phyloP scores from a whole-genome alignment of 2,329 filamentous ascomycete genomes.

The Teratosphaeria pseudoeucalypti region DNA sequence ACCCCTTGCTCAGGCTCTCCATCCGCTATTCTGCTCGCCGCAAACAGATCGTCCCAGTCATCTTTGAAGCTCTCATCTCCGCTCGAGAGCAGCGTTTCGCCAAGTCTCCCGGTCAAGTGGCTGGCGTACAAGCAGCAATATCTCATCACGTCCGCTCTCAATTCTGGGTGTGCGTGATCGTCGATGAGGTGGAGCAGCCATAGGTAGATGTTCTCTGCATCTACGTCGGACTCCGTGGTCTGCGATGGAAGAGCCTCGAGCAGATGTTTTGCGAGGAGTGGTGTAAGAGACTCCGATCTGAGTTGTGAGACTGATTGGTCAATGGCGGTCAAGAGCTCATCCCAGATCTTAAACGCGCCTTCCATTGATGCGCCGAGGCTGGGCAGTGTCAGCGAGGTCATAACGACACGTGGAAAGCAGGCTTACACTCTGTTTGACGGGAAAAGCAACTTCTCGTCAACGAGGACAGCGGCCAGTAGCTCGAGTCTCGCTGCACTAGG shows the following conservation, averaged over 20 bases:
- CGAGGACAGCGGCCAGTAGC: constrained; percentile 19
- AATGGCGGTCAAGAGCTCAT: constrained; percentile 29
- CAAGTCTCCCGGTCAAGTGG: constrained; percentile 29
- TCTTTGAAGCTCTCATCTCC: constrained; percentile 14
- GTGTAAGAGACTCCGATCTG: constrained; percentile 26
- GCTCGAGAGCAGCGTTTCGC: constrained; percentile 21
- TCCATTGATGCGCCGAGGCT: constrained; percentile 27
- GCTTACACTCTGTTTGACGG: constrained; percentile 26
- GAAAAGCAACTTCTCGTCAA: constrained; percentile 27
- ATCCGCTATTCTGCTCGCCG: constrained; percentile 17
- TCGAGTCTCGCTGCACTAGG: background rate
- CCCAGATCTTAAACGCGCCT: constrained; percentile 38
- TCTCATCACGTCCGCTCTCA: constrained; percentile 16
- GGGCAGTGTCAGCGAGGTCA: background rate
- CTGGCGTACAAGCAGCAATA: constrained; percentile 29
- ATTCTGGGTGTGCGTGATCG: constrained; percentile 17
- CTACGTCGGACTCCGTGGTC: constrained; percentile 13
- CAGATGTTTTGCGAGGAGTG: constrained; percentile 30
- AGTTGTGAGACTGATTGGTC: background rate
- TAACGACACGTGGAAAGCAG: background rate
- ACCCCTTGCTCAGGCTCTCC: background rate
- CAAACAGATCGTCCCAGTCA: constrained; percentile 25
- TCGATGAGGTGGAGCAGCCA: constrained; percentile 42
- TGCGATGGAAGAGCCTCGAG: constrained; percentile 13
- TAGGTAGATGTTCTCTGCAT: constrained; percentile 34